phyloP scores from a whole-genome alignment of 345 rosid genomes.

The Arabidopsis thaliana region DNA sequence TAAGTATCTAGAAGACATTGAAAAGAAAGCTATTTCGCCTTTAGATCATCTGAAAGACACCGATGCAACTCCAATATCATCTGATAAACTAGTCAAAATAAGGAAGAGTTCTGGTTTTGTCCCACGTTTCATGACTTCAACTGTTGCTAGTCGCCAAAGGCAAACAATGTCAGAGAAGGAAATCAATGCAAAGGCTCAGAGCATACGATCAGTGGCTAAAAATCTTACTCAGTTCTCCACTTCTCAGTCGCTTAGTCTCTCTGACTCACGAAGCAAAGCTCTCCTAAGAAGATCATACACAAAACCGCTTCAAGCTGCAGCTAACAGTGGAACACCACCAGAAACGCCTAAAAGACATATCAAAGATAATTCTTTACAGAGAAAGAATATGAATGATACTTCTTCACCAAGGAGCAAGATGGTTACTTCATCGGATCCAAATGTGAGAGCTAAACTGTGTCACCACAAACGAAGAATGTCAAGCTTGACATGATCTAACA shows the following conservation, averaged over 20 bases:
- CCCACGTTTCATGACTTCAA: slow-evolving; percentile 88
- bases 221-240: slow-evolving; percentile 55
- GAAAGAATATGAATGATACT: slow-evolving; percentile 39
- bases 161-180: slow-evolving; percentile 64
- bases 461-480: slow-evolving; percentile 83
- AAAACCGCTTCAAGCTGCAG: slow-evolving; percentile 49
- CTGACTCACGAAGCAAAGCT: slow-evolving; percentile 60
- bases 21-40: slow-evolving; percentile 33
- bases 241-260: slow-evolving; percentile 69
- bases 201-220: slow-evolving; percentile 50
- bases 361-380: slow-evolving; percentile 34
- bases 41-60: slow-evolving; percentile 47
- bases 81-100: slow-evolving; percentile 48
- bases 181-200: slow-evolving; percentile 50
- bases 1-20: slow-evolving; percentile 47
- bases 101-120: slow-evolving; percentile 35
- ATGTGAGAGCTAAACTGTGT: slow-evolving; percentile 56
- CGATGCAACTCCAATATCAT: slow-evolving; percentile 40
- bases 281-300: slow-evolving; percentile 52
- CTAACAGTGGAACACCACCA: slow-evolving; percentile 39
- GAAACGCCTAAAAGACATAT: slow-evolving; percentile 52
- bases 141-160: slow-evolving; percentile 88
- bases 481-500: slow-evolving; percentile 57
- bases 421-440: slow-evolving; percentile 73
- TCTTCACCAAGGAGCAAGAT: slow-evolving; percentile 58